Base-by-base conservation (phyloP, 306 rosid species). In the Quercus gilva region DNA sequence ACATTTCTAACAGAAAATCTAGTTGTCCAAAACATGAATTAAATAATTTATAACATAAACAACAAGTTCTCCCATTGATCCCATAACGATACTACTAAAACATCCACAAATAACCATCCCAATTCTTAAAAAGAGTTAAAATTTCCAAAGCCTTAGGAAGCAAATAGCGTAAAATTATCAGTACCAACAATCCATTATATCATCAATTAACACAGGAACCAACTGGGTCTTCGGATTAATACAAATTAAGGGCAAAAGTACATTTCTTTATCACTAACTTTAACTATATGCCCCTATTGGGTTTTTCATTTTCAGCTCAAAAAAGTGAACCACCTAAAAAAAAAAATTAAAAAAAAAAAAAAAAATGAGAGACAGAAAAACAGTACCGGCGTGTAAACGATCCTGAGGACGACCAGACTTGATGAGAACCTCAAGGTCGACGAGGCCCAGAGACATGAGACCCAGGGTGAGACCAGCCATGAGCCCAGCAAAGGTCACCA, bases 381-480 rank as follows among this genome's bases (percentile, higher is more conserved):
- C 45, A 8, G 55, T 69, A 91, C 96, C 80, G 55, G 99, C 99
- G 86, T 95, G 88, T 63, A 78, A 76, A 20, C 96, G 96, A 90
- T 95, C 98, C 89, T 90, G 94, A 82, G 96, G 97, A 31, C 94
- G 99, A 71, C 99, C 99, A 23, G 99, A 93, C 85, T 84, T 89
- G 70, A 95, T 91, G 82, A 95, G 98, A 67, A 95, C 99, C 83
- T 95, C 99, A 45, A 95, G 98, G 91, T 95, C 98, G 79, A 95
- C 99, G 51, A 95, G 92, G 26, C 97, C 97, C 43, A 95, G 81
- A 41, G 99, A 95, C 99, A 95, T 95, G 85, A 95, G 99, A 6
- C 99, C 99, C 1, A 95, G 83, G 55, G 99, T 95, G 75, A 95
- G 98, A 5, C 99, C 99, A 26, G 99, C 99, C 99, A 95, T 92